Evolutionary conservation across 306 rosid species (phyloP), one percentile per base, ranked within the genome.

Genomic region (cucumber (Cucumis sativus)): DNA sequence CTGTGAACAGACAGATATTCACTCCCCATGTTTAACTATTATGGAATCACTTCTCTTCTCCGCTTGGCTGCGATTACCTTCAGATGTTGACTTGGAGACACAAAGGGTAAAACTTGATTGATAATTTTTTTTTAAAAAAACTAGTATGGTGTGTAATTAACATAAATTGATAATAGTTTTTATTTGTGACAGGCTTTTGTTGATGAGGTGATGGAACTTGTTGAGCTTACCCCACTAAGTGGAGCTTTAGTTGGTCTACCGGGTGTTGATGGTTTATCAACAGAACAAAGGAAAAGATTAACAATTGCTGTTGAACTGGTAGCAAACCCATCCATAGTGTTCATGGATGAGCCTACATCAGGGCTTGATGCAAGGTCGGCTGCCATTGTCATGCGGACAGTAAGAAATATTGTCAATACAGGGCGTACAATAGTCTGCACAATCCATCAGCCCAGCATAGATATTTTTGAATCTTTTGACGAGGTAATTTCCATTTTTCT

Each of bases 311-410:
- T 90, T 65, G 98, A 94, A 85, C 92, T 94, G 40, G 98, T 94
- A 54, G 96, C 96, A 35, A 94, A 94, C 83, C 98, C 98, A 58
- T 94, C 98, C 18, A 82, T 94, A 76, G 91, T 94, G 60, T 94
- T 94, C 89, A 94, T 94, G 98, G 98, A 94, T 86, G 98, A 94
- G 82, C 98, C 98, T 64, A 94, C 98, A 39, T 94, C 98, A 23
- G 98, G 98, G 79, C 84, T 94, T 89, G 98, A 94, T 88, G 98
- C 98, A 63, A 84, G 98, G 63, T 87, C 96, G 75, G 98, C 98
- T 60, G 98, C 98, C 83, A 94, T 94, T 85, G 98, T 94, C 77
- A 94, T 94, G 98, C 92, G 98, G 83, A 94, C 98, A 47, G 98
- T 94, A 79, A 94, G 98, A 84, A 94, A 94, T 77, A 91, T 94